phyloP scores from a whole-genome alignment of 257 asterid genomes.

The Parsonsia alboflavescens region DNA sequence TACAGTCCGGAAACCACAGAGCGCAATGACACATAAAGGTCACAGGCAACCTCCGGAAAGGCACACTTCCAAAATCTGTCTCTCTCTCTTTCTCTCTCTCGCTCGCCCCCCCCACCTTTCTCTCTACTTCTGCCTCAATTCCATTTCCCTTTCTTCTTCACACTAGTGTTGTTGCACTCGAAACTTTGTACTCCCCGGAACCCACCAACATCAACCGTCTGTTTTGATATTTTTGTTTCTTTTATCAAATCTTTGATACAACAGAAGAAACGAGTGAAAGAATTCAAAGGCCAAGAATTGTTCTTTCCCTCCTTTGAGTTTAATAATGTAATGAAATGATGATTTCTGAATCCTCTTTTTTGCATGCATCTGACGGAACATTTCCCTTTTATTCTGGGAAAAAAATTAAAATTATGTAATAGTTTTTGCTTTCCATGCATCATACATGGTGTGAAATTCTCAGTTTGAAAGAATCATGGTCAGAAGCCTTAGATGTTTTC shows the following conservation, averaged over 20 bases:
- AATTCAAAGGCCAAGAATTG: neutral
- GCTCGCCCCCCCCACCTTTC: constrained; percentile 7
- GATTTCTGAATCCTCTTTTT: neutral
- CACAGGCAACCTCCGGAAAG: constrained; percentile 21
- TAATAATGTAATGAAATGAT: neutral
- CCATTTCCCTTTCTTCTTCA: neutral
- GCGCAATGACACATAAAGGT: constrained; percentile 14
- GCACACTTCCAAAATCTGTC: constrained; percentile 13
- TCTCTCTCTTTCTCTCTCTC: neutral
- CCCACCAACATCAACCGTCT: neutral
- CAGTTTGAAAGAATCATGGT: neutral
- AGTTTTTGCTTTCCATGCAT: neutral
- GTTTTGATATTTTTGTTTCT: neutral
- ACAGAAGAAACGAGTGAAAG: neutral
- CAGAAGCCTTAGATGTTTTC: neutral
- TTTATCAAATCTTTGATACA: neutral
- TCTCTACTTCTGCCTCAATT: neutral
- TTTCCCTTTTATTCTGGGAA: neutral
- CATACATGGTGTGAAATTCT: neutral
- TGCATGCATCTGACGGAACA: constrained; percentile 17
- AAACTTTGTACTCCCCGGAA: neutral
- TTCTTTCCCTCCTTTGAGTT: neutral
- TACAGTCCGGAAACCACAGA: constrained; percentile 21
- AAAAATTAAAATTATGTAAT: neutral
- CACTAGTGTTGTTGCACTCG: neutral